Base-by-base conservation (phyloP, 306 rosid species). In the Vicia faba region DNA sequence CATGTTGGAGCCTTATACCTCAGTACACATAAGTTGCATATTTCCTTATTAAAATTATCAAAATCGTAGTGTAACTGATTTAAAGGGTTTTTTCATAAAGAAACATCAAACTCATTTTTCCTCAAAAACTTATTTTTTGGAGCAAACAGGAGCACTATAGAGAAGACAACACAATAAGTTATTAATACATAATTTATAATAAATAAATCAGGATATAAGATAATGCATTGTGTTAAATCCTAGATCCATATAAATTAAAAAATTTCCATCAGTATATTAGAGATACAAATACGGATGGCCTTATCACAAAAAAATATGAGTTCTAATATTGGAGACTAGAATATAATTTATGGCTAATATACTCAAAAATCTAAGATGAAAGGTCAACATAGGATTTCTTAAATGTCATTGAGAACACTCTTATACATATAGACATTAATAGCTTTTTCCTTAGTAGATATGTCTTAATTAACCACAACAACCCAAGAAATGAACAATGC, bases 321-420 rank as follows among this genome's bases (percentile, higher is more conserved):
- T 18, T 19, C 40, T 16, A 61, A 23, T 41, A 46, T 43, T 16
- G 16, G 70, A 61, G 43, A 48, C 48, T 0, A 33, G 61, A 16
- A 44, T 66, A 68, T 58, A 48, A 51, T 12, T 7, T 61, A 26
- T 9, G 20, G 31, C 36, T 56, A 20, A 65, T 51, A 73, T 36
- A 15, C 72, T 35, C 44, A 56, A 68, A 44, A 73, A 54, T 48
- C 28, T 15, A 53, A 62, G 20, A 28, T 46, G 5, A 69, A 48
- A 45, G 16, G 19, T n/a, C 53, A 29, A 41, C 60, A 58, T 18
- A 15, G 51, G 23, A 66, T 28, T 36, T 60, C 75, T 75, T 56
- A 40, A 70, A 44, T 9, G 44, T 50, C 13, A 43, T 35, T 40
- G 23, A 63, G 36, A 40, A 55, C 55, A 56, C 36, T 55, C 46